Conservation (phyloP, 768 basidiomycete genomes). For the Leccinum longicurvipes region DNA sequence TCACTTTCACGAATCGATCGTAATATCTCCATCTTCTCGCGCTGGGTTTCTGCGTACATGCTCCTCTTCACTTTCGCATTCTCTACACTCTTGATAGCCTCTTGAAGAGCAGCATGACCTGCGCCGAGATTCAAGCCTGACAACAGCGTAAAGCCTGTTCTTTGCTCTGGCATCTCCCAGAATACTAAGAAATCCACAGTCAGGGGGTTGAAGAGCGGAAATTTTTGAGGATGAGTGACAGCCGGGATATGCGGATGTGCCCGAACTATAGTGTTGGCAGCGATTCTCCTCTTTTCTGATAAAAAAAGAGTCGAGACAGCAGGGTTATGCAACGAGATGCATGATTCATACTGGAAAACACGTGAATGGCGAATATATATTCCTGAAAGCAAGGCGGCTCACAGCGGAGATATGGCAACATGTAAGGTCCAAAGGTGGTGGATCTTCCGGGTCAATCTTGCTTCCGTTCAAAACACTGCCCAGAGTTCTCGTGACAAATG, state of each 20-base stretch:
- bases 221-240: slow-evolving; percentile 52
- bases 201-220: slow-evolving; percentile 76
- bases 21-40: slow-evolving; percentile 66
- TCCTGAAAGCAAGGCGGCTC: slow-evolving; percentile 6
- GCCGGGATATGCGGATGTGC: slow-evolving; percentile 58
- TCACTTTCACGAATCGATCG: slow-evolving; percentile 64
- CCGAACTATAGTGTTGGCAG: slow-evolving; percentile 34
- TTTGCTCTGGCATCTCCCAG: slow-evolving; percentile 68
- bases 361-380: not conserved
- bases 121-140: slow-evolving; percentile 66
- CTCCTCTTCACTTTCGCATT: slow-evolving; percentile 67
- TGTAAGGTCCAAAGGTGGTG: slow-evolving; percentile 53
- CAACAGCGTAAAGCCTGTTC: slow-evolving; percentile 58
- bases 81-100: slow-evolving; percentile 57
- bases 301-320: slow-evolving; percentile 45
- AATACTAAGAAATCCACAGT: slow-evolving; percentile 71
- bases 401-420: slow-evolving; percentile 51
- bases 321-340: slow-evolving; percentile 19
- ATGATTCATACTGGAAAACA: slow-evolving; percentile 9
- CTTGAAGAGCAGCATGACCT: slow-evolving; percentile 59
- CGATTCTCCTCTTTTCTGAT: slow-evolving; percentile 44
- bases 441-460: slow-evolving; percentile 36
- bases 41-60: slow-evolving; percentile 89
- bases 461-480: slow-evolving; percentile 48
- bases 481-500: slow-evolving; percentile 54